phyloP scores from a whole-genome alignment of 2,329 filamentous ascomycete species.

The Penicillium sp. region DNA sequence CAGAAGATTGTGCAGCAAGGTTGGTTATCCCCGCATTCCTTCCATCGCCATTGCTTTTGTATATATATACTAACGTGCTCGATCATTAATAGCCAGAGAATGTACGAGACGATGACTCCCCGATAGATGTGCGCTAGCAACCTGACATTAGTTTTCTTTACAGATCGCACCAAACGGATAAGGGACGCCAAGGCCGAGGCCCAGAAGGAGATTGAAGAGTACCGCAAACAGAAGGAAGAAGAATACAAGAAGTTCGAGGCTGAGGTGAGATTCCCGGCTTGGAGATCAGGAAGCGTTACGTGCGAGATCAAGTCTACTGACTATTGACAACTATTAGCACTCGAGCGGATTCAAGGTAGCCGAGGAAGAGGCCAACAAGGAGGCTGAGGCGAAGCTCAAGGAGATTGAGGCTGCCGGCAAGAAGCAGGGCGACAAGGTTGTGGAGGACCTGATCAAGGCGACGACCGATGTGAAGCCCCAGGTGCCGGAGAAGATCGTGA shows the following conservation, averaged over 20 bases:
- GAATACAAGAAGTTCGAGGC: constrained; percentile 96
- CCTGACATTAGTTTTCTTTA: constrained; percentile 18
- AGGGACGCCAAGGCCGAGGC: constrained; percentile 95
- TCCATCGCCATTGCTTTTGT: neutral
- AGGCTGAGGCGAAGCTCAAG: constrained; percentile 78
- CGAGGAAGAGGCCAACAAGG: constrained; percentile 76
- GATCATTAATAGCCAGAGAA: constrained; percentile 70
- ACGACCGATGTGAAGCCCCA: constrained; percentile 82
- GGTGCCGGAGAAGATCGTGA: constrained; percentile 55
- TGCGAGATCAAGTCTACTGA: neutral
- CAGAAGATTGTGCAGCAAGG: constrained; percentile 99
- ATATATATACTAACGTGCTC: constrained; percentile 27
- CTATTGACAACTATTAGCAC: constrained; percentile 62
- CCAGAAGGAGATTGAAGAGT: constrained; percentile 96
- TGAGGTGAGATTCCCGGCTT: constrained; percentile 55
- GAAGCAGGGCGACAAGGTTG: constrained; percentile 76
- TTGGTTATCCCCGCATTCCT: constrained; percentile 48
- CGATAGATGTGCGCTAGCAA: constrained; percentile 13
- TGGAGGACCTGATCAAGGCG: constrained; percentile 81
- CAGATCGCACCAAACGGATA: constrained; percentile 93
- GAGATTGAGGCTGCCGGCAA: constrained; percentile 80
- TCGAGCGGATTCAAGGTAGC: constrained; percentile 85
- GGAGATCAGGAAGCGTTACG: neutral
- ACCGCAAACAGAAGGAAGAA: constrained; percentile 84
- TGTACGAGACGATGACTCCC: constrained; percentile 59